A percentile compares a stretch with the other conserved stretches of the same genome.
Conservation (phyloP, 1,284 basidiomycete genomes). For the Mycena sp. region DNA sequence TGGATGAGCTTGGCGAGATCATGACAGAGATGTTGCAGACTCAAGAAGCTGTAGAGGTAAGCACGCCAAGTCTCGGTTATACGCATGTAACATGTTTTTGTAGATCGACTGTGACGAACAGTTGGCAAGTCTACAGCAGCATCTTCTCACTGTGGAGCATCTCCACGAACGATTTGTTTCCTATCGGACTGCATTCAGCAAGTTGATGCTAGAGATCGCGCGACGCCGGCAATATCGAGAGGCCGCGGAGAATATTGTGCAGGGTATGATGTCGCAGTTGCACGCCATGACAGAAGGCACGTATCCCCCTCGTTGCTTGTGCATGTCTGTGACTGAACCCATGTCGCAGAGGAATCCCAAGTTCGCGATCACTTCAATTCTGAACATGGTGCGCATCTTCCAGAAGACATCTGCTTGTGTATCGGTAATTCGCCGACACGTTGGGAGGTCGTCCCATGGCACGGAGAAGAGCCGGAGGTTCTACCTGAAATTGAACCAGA, state of each 20-base stretch:
- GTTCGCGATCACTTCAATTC: conserved; percentile 73
- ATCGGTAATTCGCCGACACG: conserved; percentile 76
- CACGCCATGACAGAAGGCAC: conserved; percentile 71
- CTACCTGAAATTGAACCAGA: conserved; percentile 69
- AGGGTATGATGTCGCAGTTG: conserved; percentile 70
- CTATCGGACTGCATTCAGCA: conserved; percentile 76
- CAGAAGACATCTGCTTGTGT: conserved; percentile 78
- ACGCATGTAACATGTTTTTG: neutral
- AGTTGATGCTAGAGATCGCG: conserved; percentile 75
- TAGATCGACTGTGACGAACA: conserved; percentile 64
- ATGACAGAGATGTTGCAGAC: conserved; percentile 79
- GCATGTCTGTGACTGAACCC: neutral
- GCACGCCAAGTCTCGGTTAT: neutral
- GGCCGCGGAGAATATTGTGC: conserved; percentile 67
- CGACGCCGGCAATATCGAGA: conserved; percentile 74
- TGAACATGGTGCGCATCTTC: conserved; percentile 75
- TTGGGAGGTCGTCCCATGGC: conserved; percentile 69
- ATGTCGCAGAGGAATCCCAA: conserved; percentile 67
- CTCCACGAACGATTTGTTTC: conserved; percentile 70
- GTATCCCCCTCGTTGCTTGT: conserved; percentile 22
- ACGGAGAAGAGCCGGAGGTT: conserved; percentile 61
- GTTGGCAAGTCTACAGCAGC: conserved; percentile 63
- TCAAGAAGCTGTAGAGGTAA: conserved; percentile 73
- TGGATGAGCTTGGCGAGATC: conserved; percentile 80
- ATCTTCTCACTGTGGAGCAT: conserved; percentile 67